Evolutionary conservation across 352 stramenopile genomes (phyloP), one percentile per base, ranked within the genome.

Genomic region (Phytophthora capsici): DNA sequence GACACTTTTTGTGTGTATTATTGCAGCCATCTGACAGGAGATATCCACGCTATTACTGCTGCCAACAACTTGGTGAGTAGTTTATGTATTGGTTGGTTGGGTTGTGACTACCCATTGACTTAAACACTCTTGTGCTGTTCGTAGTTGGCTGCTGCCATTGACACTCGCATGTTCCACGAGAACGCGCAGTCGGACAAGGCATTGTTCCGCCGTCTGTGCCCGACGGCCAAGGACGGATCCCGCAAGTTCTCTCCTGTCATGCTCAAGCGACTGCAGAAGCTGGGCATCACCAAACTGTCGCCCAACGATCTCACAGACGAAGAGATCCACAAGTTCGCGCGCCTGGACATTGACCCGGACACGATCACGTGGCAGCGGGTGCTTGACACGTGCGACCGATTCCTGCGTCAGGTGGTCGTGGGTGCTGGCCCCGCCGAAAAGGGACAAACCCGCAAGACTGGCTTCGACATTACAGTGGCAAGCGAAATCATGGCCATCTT

Each of bases 401-500:
- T 98, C 75, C 75, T 99, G 62, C 88, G 97, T 19, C 78, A 89
- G 12, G 77, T 99, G 13, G 89, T 85, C 38, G 77, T 99, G 16
- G 97, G 97, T 16, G 75, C 90, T 47, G 97, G 88, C 5, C 69
- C 84, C 13, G 94, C 91, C 3, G 97, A 99, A 77, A 98, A 97
- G 50, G 90, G 85, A 23, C 88, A 91, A 66, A 81, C 72, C 7
- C 82, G 85, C 44, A 80, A 50, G 14, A 94, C 84, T 45, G 79
- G 84, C 20, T 93, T 93, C 51, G 83, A 95, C 61, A 97, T 91
- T 66, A 82, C 61, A n/a, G 98, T 99, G 3, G 98, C 98, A 1
- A 98, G 89, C 36, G 97, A 99, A 77, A 97, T 99, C 70, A 99
- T 99, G 97, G 97, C 97, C 30, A 97, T 99, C 20, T 78, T 99